These are phyloP conservation scores for Tremella fuciformis DNA, from an alignment of 768 basidiomycete genomes.

Conservation along the genomic window DNA sequence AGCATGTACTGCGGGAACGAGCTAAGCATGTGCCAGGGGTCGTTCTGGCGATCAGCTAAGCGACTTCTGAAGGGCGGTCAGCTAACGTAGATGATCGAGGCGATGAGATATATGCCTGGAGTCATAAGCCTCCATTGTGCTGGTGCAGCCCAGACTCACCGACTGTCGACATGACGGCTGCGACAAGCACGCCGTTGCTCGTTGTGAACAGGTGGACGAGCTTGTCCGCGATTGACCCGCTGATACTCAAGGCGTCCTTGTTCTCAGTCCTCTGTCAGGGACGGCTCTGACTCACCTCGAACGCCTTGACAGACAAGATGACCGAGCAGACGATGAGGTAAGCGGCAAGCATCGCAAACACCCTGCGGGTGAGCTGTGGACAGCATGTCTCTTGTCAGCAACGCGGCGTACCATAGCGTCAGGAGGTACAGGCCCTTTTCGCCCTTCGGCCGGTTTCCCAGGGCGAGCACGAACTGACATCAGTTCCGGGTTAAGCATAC, in stretches of 20 bases:
- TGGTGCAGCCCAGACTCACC: slow-evolving; percentile 55
- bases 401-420: slow-evolving; percentile 29
- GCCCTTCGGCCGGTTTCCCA: slow-evolving; percentile 83
- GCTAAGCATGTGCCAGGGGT: slow-evolving; percentile 97
- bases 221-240: slow-evolving; percentile 58
- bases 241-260: slow-evolving; percentile 36
- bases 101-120: slow-evolving; percentile 71
- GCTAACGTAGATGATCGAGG: slow-evolving; percentile 81
- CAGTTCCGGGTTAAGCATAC: not conserved
- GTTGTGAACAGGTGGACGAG: slow-evolving; percentile 67
- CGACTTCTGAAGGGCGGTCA: not conserved
- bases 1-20: slow-evolving; percentile 88
- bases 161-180: slow-evolving; percentile 82
- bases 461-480: slow-evolving; percentile 62
- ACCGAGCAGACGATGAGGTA: slow-evolving; percentile 87
- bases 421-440: slow-evolving; percentile 58
- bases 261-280: slow-evolving; percentile 22
- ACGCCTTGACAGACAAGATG: slow-evolving; percentile 75
- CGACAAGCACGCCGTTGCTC: slow-evolving; percentile 75
- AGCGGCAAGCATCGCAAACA: slow-evolving; percentile 75
- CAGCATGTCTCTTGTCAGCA: not conserved
- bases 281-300: slow-evolving; percentile 58
- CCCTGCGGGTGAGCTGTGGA: slow-evolving; percentile 56
- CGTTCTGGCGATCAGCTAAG: slow-evolving; percentile 60
- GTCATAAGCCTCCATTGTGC: slow-evolving; percentile 2